These are phyloP conservation scores for Chalaropsis thielavioides DNA, from an alignment of 2,329 filamentous ascomycete genomes.

Conservation along the genomic window DNA sequence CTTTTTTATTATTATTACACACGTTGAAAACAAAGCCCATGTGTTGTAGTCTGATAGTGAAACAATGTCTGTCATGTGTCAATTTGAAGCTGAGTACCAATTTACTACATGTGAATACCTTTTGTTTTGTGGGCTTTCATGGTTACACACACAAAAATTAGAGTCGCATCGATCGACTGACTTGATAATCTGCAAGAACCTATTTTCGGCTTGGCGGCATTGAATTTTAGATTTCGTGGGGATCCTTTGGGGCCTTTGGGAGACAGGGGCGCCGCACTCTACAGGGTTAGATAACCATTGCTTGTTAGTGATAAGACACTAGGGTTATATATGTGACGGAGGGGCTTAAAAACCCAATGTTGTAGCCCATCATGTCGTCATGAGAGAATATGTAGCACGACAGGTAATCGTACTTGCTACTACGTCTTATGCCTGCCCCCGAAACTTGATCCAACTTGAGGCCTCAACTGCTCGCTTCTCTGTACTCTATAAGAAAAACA, in stretches of 20 bases:
- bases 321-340: background rate
- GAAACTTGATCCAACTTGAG: background rate
- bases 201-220: background rate
- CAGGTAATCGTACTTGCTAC: background rate
- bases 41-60: background rate
- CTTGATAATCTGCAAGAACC: background rate
- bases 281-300: background rate
- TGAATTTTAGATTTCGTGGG: background rate
- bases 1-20: background rate
- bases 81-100: slow-evolving; percentile 1
- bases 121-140: slow-evolving; percentile 2
- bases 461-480: background rate
- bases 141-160: slow-evolving; percentile 4
- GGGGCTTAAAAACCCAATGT: background rate
- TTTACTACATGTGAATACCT: background rate
- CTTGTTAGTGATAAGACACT: background rate
- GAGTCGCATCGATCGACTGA: background rate
- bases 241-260: background rate
- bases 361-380: background rate
- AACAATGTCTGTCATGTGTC: background rate
- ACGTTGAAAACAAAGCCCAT: background rate
- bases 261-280: background rate
- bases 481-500: background rate
- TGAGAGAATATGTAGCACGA: background rate
- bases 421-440: background rate